Conservation (phyloP, 75 land plant genomes). For the Chamaecyparis obtusa region DNA sequence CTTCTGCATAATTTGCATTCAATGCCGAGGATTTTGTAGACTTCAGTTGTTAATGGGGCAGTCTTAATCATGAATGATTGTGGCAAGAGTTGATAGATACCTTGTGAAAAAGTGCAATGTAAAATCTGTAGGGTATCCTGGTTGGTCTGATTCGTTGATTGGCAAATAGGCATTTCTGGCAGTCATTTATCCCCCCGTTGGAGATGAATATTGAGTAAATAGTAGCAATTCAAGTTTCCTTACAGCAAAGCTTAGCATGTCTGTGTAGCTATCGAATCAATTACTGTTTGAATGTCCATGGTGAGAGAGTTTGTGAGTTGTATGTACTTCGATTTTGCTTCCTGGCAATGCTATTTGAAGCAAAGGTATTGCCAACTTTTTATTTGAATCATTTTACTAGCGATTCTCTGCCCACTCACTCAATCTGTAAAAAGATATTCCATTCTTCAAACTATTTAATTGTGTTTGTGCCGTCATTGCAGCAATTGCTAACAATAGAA, state of each 20-base stretch:
- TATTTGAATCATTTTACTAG: background rate
- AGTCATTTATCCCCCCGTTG: background rate
- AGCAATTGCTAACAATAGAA: background rate
- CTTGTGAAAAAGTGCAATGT: background rate
- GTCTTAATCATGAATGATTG: background rate
- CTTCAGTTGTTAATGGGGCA: background rate
- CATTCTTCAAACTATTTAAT: background rate
- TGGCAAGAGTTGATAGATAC: background rate
- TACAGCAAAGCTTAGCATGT: background rate
- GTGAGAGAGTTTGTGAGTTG: background rate
- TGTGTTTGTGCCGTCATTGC: background rate
- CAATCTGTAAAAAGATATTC: background rate
- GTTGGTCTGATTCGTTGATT: background rate
- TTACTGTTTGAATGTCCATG: background rate
- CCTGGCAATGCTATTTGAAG: background rate
- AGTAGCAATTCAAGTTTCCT: background rate
- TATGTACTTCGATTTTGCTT: background rate
- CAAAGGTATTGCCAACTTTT: background rate
- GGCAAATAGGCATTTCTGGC: background rate
- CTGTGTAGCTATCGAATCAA: background rate
- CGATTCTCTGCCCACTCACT: background rate
- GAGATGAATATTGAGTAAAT: background rate
- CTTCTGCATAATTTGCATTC: slow-evolving; percentile 3
- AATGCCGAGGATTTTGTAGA: background rate
- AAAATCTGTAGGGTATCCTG: background rate